Conservation (phyloP, 805 yeast genomes). For the Candida pini region DNA sequence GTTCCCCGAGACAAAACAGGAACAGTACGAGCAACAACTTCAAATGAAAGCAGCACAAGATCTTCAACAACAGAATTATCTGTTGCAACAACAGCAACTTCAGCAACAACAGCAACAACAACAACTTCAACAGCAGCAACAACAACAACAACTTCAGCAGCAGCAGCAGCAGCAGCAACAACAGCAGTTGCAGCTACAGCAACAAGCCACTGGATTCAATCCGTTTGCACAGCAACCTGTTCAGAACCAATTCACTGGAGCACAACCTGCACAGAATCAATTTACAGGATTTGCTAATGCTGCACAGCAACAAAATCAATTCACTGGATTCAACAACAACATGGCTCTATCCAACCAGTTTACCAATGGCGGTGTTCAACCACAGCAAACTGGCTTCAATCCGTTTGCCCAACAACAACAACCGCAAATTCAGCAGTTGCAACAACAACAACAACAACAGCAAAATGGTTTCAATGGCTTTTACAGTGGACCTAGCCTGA, state of each 20-base stretch:
- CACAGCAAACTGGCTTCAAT: slow-evolving; percentile 10
- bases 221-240: slow-evolving; percentile 16
- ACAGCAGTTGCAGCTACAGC: slow-evolving; percentile 3
- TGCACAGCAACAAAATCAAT: slow-evolving; percentile 7
- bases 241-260: too few relatives aligned
- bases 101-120: slow-evolving; percentile 9
- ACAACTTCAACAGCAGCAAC: slow-evolving; percentile 13
- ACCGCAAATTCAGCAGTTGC: slow-evolving; percentile 4
- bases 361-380: not conserved
- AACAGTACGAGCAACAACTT: slow-evolving; percentile 15
- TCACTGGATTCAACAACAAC: not conserved
- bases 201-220: slow-evolving; percentile 11
- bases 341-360: not conserved
- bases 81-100: slow-evolving; percentile 8
- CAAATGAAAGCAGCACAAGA: slow-evolving; percentile 15
- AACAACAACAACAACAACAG: slow-evolving; percentile 5
- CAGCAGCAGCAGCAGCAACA: slow-evolving; percentile 11
- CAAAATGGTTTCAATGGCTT: slow-evolving; percentile 9
- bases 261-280: slow-evolving; percentile 6
- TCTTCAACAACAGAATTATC: slow-evolving; percentile 17
- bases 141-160: slow-evolving; percentile 5
- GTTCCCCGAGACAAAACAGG: slow-evolving; percentile 53
- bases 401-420: slow-evolving; percentile 15
- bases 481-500: slow-evolving; percentile 27
- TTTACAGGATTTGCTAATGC: slow-evolving; percentile 10